Evolutionary conservation across 768 basidiomycete genomes (phyloP).

Genomic region (Hydnum rufescens): DNA sequence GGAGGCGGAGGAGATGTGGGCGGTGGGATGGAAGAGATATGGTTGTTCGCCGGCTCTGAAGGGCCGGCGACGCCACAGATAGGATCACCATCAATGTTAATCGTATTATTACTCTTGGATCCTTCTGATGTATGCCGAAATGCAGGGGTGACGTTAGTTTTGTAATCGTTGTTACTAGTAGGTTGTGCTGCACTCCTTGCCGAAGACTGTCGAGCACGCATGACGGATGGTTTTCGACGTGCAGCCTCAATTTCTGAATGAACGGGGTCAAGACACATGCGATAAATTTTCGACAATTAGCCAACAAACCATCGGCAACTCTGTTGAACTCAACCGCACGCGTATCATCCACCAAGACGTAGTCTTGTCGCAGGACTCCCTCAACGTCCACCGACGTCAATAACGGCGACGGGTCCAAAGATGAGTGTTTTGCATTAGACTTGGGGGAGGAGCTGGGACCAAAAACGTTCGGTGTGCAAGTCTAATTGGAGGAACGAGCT

Average conservation of each 20-base stretch:
- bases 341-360: conserved; percentile 83
- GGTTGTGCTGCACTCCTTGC: not conserved
- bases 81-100: not conserved
- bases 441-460: not conserved
- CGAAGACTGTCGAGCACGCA: not conserved
- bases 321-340: conserved; percentile 82
- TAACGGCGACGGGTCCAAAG: not conserved
- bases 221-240: not conserved
- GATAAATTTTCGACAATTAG: not conserved
- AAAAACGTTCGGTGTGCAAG: too few species aligned
- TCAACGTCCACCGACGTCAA: conserved; percentile 18
- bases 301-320: conserved; percentile 62
- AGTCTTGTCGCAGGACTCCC: conserved; percentile 36
- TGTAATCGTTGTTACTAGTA: too few species aligned
- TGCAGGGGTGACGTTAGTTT: too few species aligned
- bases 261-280: not conserved
- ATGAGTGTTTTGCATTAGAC: not conserved
- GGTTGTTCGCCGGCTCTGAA: not conserved
- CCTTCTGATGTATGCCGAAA: not conserved
- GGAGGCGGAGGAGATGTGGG: conserved; percentile 10
- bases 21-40: not conserved
- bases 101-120: not conserved
- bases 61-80: not conserved
- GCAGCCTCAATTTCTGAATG: conserved; percentile 2
- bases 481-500: too few species aligned